Percentiles rank a stretch among this genome's conserved stretches.
These are phyloP conservation scores for Zygosaccharomyces gambellarensis DNA, from an alignment of 805 yeast genomes.

Conservation along the genomic window DNA sequence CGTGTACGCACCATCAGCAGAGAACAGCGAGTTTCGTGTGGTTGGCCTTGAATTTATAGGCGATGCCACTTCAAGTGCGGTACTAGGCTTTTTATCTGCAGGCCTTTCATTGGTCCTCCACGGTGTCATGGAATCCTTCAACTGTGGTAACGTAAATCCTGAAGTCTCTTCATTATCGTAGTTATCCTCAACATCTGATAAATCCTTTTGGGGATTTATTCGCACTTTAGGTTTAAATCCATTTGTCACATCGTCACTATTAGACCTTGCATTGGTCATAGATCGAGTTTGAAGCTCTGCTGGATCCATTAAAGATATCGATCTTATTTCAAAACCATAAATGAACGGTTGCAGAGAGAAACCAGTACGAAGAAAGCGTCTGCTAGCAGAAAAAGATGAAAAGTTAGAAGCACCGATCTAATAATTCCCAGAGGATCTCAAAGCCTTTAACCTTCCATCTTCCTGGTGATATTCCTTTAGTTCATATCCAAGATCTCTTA, in stretches of 20 bases:
- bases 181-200: conserved; percentile 15
- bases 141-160: conserved; percentile 30
- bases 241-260: background rate
- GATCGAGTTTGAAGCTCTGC: background rate
- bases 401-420: background rate
- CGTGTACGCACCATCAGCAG: conserved; percentile 13
- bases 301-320: background rate
- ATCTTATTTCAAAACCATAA: background rate
- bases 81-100: conserved; percentile 3
- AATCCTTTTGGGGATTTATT: background rate
- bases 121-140: conserved; percentile 36
- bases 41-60: conserved; percentile 19
- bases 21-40: conserved; percentile 20
- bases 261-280: background rate
- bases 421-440: background rate
- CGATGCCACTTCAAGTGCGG: conserved; percentile 13
- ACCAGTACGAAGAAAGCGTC: background rate
- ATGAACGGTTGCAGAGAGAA: background rate
- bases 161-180: conserved; percentile 19
- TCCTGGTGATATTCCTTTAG: background rate
- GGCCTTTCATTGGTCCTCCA: conserved; percentile 32
- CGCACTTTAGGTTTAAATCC: background rate
- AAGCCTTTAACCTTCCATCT: background rate
- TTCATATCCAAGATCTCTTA: background rate
- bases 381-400: background rate